phyloP scores from a whole-genome alignment of 176 grass and related monocot genomes.

The Zea mays region DNA sequence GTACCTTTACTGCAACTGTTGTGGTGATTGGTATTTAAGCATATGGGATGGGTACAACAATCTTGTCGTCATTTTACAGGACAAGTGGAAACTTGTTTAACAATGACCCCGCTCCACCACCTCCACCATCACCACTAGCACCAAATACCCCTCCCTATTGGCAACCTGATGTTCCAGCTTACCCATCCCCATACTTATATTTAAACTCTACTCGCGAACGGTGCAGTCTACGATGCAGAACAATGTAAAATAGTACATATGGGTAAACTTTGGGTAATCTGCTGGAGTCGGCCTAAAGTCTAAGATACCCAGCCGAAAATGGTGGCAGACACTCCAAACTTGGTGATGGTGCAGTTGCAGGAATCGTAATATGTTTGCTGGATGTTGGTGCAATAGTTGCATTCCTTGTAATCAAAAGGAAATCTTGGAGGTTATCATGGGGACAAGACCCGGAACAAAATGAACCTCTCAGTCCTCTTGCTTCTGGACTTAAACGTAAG shows the following conservation, averaged over 20 bases:
- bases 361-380: conserved; percentile 86
- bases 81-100: conserved; percentile 72
- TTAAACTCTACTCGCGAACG: too few relatives aligned
- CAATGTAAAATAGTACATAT: too few relatives aligned
- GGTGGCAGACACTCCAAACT: conserved; percentile 54
- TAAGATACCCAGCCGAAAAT: conserved; percentile 17
- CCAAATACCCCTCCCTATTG: conserved; percentile 27
- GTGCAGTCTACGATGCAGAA: too few relatives aligned
- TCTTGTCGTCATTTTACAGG: conserved; percentile 46
- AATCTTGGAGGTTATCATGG: conserved; percentile 43
- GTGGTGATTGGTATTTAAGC: background rate
- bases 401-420: conserved; percentile 71
- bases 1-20: conserved; percentile 30
- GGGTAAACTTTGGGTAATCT: too few relatives aligned
- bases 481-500: conserved; percentile 58
- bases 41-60: conserved; percentile 30
- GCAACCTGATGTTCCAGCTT: conserved; percentile 30
- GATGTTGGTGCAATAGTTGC: conserved; percentile 47
- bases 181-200: background rate
- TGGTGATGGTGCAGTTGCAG: conserved; percentile 68
- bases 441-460: conserved; percentile 54
- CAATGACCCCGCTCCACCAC: conserved; percentile 63
- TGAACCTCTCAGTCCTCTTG: conserved; percentile 69
- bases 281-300: too few relatives aligned
- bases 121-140: conserved; percentile 48